Evolutionary conservation across 495 filamentous ascomycete genomes (phyloP), one percentile per base, ranked within the genome.

Genomic region (Talaromyces wortmannii): DNA sequence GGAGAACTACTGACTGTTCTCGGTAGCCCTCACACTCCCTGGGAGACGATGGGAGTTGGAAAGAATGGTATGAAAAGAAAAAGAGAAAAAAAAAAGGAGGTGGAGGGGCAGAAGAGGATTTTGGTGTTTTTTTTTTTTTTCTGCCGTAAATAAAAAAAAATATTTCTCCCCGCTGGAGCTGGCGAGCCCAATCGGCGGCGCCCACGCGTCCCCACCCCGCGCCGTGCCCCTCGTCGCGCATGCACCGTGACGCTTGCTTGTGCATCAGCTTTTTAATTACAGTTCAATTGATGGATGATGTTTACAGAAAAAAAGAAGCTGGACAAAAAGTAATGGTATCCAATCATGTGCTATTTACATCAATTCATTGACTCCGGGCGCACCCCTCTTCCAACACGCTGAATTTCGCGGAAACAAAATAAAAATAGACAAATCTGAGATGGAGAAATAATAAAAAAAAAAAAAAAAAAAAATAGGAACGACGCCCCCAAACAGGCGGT

Each of bases 141-240:
- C 23, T 23, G 23, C 23, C n/a, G 43, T 31, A 33, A 53, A 40
- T 40, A 42, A 53, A 46, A 53, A 53, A 46, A 53, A 53, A 33
- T 29, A 43, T 29, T 43, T 31, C 29, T 45, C 16, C 11, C 40
- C 6, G 4, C 11, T 32, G 23, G 40, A 46, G 7, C 44, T 8
- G 44, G 7, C 17, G 10, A 16, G 40, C 16, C 52, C 52, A 53
- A 53, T 53, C 13, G 31, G 5, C 43, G 0, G 5, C 4, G 7
- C 52, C 36, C 52, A 53, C 52, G 52, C 52, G 15, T 45, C 52
- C 45, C 52, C 52, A 53, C 43, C 52, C 52, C 43, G 36, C 52
- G 8, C 36, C 8, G 33, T 40, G 36, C 36, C 36, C 36, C 36
- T 40, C 36, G 23, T 23, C 23, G 23, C 23, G 23, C 23, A 23